Evolutionary conservation across 108 stramenopile species (phyloP), one percentile per base, ranked within the genome.

Genomic region (Nannochloropsis gaditana): DNA sequence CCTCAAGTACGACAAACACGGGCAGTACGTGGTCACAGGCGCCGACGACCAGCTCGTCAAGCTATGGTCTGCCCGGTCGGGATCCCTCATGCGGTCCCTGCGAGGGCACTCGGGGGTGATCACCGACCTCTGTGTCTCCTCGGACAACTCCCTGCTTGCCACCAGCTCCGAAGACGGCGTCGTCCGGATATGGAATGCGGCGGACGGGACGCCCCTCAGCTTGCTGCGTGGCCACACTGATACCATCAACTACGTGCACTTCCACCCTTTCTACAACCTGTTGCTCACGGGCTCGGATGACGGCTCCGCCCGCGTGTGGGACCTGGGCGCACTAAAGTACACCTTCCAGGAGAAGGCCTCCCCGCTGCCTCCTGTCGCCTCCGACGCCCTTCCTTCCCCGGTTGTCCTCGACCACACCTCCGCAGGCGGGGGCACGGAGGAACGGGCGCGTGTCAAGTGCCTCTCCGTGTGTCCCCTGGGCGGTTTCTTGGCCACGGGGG

Each of bases 81-180:
- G 82, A 9, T 83, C 94, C 17, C 89, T 96, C 43, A 93, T 94
- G 42, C 94, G 93, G 84, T 93, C 94, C 73, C 85, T 96, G n/a
- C 86, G 94, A 47, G 97, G 97, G 17, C 97, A 98, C 92, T 92
- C 94, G 43, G 94, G 94, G 44, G 96, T 96, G 5, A 95, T 98
- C 80, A 93, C 94, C 43, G 95, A 96, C 92, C 92, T 96, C 82
- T 94, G 94, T 86, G 94, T 98, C 11, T 94, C 93, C 44, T 87
- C 90, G 15, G 97, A 98, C 88, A 98, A 98, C 91, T 84, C 92
- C 9, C 86, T 96, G 84, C 79, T 97, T 44, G 96, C 96, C n/a
- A 94, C 95, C 9, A 95, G 94, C 41, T 94, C 94, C 0, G 94
- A 87, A 11, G 94, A 95, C 87, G 93, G 94, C 4, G 93, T 94